These are phyloP conservation scores for Aegilops longissima DNA, from an alignment of 176 grass and related monocot species.

Conservation along the genomic window DNA sequence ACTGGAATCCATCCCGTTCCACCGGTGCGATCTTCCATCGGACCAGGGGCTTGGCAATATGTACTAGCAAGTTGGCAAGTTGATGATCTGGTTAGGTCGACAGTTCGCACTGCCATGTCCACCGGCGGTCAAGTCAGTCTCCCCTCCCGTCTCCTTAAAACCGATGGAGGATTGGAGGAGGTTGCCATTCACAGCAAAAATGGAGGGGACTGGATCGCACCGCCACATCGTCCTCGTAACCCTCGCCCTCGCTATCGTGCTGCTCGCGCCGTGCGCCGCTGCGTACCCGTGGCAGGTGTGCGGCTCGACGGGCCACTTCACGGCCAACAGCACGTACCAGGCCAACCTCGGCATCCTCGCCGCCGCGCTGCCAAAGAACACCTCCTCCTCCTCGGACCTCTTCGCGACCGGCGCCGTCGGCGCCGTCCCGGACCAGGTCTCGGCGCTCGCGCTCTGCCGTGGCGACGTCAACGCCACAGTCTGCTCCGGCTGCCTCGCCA, in stretches of 20 bases:
- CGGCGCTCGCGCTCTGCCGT: conserved; percentile 28
- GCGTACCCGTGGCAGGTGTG: not conserved
- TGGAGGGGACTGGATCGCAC: not conserved
- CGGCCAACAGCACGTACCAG: conserved; percentile 40
- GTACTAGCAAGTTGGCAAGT: too few species aligned
- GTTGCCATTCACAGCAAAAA: not conserved
- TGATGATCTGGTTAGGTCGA: too few species aligned
- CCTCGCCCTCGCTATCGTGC: not conserved
- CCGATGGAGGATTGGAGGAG: not conserved
- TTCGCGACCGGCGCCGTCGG: not conserved
- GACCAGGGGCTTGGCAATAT: too few species aligned
- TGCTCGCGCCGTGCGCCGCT: not conserved
- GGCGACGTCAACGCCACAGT: conserved; percentile 7
- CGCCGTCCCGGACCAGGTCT: not conserved
- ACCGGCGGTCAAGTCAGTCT: not conserved
- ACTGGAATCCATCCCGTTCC: too few species aligned
- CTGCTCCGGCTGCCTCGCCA: conserved; percentile 14
- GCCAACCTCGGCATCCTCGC: conserved; percentile 35
- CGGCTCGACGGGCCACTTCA: conserved; percentile 8
- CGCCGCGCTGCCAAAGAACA: conserved; percentile 18
- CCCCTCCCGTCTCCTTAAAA: not conserved
- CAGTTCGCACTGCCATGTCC: not conserved
- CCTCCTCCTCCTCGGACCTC: not conserved
- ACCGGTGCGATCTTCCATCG: too few species aligned
- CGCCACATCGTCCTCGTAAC: not conserved